Conservation (phyloP, 2,329 filamentous ascomycete genomes). For the Alternaria brassicicola region DNA sequence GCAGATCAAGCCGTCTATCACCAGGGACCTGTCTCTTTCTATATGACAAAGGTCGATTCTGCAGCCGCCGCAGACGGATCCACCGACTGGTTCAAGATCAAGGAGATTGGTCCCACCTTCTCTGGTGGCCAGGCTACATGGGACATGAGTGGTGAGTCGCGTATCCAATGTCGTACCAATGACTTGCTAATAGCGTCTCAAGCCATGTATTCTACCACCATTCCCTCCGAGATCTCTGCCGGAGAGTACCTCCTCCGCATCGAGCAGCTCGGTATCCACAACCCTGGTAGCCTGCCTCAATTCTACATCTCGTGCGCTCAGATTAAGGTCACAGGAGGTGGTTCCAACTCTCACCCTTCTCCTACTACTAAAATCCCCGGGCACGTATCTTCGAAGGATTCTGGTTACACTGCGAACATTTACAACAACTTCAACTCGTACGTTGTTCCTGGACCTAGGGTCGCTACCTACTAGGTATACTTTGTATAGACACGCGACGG, state of each 20-base stretch:
- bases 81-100: conserved; percentile 49
- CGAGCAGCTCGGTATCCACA: conserved; percentile 58
- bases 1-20: conserved; percentile 49
- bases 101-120: conserved; percentile 48
- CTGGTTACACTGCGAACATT: conserved; percentile 49
- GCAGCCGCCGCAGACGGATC: conserved; percentile 46
- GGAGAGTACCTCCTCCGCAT: conserved; percentile 57
- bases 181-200: conserved; percentile 19
- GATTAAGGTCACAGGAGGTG: conserved; percentile 53
- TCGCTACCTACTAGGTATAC: conserved; percentile 42
- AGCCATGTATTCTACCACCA: conserved; percentile 46
- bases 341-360: conserved; percentile 7
- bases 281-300: conserved; percentile 38
- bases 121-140: conserved; percentile 40
- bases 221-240: conserved; percentile 51
- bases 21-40: conserved; percentile 47
- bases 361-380: not conserved
- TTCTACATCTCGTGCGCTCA: conserved; percentile 54
- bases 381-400: conserved; percentile 43
- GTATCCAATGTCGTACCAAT: not conserved
- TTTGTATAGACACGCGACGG: not conserved
- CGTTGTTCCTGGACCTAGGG: conserved; percentile 45
- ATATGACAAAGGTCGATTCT: conserved; percentile 46
- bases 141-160: conserved; percentile 41
- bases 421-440: conserved; percentile 48